Evolutionary conservation across 345 rosid genomes (phyloP).

Genomic region (Gossypium raimondii): DNA sequence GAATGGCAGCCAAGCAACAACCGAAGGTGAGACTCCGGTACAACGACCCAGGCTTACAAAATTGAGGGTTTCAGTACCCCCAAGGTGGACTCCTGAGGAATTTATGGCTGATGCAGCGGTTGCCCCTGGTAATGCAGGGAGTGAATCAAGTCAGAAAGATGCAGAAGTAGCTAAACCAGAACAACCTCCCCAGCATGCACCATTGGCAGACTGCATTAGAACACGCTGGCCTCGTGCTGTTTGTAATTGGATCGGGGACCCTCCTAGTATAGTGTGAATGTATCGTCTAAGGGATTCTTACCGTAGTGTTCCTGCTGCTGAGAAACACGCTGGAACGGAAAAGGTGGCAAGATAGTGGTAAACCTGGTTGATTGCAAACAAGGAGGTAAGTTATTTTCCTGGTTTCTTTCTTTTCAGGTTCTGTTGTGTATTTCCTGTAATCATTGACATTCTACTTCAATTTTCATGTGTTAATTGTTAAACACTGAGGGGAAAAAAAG

Average conservation of each 20-base stretch:
- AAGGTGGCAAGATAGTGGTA: not conserved
- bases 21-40: conserved; percentile 49
- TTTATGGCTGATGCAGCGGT: conserved; percentile 60
- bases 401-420: conserved; percentile 12
- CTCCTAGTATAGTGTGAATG: conserved; percentile 88
- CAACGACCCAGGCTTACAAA: conserved; percentile 98
- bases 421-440: conserved; percentile 24
- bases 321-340: not conserved
- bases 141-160: conserved; percentile 41
- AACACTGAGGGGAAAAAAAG: not conserved
- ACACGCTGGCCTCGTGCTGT: conserved; percentile 90
- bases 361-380: conserved; percentile 12
- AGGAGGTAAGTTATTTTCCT: conserved; percentile 12
- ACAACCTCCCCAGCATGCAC: conserved; percentile 81
- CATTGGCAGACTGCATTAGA: conserved; percentile 87
- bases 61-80: conserved; percentile 89
- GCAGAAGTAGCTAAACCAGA: conserved; percentile 53
- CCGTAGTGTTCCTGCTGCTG: not conserved
- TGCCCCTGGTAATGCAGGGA: conserved; percentile 39
- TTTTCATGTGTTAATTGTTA: not conserved
- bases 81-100: conserved; percentile 98
- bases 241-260: conserved; percentile 93
- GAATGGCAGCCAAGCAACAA: conserved; percentile 53
- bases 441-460: conserved; percentile 20
- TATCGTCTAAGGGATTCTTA: not conserved